Evolutionary conservation across 2,329 filamentous ascomycete species (phyloP).

Genomic region (Pseudocercospora fijiensis): DNA sequence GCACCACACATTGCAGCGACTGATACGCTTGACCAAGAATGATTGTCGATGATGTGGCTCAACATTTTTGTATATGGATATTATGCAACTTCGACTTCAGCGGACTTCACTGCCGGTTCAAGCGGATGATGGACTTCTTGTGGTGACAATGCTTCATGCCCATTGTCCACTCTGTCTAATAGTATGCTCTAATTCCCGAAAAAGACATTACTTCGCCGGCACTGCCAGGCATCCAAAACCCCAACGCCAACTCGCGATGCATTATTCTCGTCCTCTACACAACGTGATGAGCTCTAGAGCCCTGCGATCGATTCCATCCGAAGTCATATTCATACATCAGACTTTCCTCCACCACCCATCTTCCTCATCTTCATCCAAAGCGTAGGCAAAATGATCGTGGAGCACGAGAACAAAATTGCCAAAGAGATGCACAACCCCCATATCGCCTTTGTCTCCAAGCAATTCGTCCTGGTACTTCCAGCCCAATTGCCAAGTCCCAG

Average conservation of each 20-base stretch:
- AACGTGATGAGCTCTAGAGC: background rate
- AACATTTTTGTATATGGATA: background rate
- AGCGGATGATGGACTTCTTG: no score
- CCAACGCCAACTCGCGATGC: background rate
- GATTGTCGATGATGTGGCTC: no score
- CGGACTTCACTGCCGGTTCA: no score
- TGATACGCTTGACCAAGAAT: no score
- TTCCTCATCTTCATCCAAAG: slow-evolving; percentile 53
- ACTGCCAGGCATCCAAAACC: background rate
- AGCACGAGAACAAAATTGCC: slow-evolving; percentile 54
- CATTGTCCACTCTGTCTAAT: background rate
- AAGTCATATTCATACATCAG: slow-evolving; percentile 11
- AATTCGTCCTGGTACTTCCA: slow-evolving; percentile 63
- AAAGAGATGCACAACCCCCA: slow-evolving; percentile 84
- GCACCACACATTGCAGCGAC: no score
- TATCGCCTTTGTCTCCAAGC: slow-evolving; percentile 79
- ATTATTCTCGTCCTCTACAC: background rate
- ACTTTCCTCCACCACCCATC: slow-evolving; percentile 30
- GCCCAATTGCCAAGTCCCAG: slow-evolving; percentile 57
- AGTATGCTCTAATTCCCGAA: background rate
- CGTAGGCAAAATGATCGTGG: slow-evolving; percentile 47
- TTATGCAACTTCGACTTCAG: no score
- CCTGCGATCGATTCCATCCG: background rate
- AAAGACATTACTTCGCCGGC: background rate
- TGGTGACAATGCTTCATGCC: no score